These are phyloP conservation scores for Pelargonium cotyledonis DNA, from an alignment of 441 rosid species.

Conservation along the genomic window DNA sequence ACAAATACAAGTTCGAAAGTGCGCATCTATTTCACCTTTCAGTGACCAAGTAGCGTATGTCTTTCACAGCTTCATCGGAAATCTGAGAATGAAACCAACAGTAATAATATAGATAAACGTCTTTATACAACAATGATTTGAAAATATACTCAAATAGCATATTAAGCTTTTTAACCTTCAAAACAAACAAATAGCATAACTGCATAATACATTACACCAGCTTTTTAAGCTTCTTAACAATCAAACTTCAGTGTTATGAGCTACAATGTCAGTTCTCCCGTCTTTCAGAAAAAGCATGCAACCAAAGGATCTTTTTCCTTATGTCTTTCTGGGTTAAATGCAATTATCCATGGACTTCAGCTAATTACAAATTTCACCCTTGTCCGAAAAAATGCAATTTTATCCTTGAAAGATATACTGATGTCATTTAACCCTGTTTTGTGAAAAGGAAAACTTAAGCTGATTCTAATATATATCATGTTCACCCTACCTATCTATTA, in stretches of 20 bases:
- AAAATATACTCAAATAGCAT: not conserved
- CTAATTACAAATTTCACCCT: no score
- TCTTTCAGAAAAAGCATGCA: not conserved
- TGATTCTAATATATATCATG: not conserved
- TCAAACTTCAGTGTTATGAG: not conserved
- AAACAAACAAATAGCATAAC: not conserved
- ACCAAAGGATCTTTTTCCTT: no score
- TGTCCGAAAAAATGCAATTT: no score
- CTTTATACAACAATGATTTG: not conserved
- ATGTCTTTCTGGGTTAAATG: no score
- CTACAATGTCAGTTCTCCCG: not conserved
- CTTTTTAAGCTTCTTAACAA: not conserved
- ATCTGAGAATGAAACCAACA: conserved; percentile 47
- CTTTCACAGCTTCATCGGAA: conserved; percentile 77
- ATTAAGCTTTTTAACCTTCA: not conserved
- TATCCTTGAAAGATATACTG: not conserved
- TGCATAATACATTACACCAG: not conserved
- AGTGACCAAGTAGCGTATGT: conserved; percentile 55
- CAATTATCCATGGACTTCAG: no score
- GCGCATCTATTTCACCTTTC: conserved; percentile 54
- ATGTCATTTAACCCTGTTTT: not conserved
- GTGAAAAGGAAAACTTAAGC: not conserved
- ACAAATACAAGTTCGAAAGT: conserved; percentile 11
- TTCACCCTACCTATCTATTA: not conserved
- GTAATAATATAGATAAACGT: not conserved